Evolutionary conservation across 2,329 filamentous ascomycete genomes (phyloP).

Genomic region (Chrysoporthe cubensis): DNA sequence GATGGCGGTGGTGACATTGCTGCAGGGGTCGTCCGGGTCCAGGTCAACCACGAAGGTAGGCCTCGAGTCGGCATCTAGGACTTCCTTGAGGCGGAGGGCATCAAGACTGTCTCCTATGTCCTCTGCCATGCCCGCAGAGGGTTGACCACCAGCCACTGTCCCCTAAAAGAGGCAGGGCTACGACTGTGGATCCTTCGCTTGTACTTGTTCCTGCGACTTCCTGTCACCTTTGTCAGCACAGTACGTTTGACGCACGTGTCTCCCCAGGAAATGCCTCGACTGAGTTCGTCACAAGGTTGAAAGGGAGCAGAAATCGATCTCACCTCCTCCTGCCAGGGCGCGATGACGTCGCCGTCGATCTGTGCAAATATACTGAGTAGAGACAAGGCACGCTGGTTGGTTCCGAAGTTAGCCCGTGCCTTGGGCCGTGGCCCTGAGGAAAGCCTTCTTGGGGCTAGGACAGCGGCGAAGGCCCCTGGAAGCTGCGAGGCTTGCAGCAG

Average conservation of each 20-base stretch:
- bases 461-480: neutral
- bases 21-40: conserved; percentile 39
- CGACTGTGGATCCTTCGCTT: neutral
- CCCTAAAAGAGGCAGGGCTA: conserved; percentile 19
- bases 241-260: neutral
- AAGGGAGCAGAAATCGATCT: neutral
- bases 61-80: conserved; percentile 43
- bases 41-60: conserved; percentile 45
- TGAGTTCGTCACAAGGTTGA: neutral
- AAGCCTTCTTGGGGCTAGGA: neutral
- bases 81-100: conserved; percentile 34
- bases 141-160: conserved; percentile 4
- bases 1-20: conserved; percentile 32
- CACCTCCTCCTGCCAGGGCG: neutral
- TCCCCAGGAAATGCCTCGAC: neutral
- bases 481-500: neutral
- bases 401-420: neutral
- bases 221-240: neutral
- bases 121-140: conserved; percentile 18
- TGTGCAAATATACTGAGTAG: neutral
- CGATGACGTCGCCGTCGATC: neutral
- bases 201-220: neutral
- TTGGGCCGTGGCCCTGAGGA: neutral
- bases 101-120: conserved; percentile 31
- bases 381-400: neutral